Evolutionary conservation across 2,329 filamentous ascomycete genomes (phyloP).

Genomic region (Colletotrichum incanum): DNA sequence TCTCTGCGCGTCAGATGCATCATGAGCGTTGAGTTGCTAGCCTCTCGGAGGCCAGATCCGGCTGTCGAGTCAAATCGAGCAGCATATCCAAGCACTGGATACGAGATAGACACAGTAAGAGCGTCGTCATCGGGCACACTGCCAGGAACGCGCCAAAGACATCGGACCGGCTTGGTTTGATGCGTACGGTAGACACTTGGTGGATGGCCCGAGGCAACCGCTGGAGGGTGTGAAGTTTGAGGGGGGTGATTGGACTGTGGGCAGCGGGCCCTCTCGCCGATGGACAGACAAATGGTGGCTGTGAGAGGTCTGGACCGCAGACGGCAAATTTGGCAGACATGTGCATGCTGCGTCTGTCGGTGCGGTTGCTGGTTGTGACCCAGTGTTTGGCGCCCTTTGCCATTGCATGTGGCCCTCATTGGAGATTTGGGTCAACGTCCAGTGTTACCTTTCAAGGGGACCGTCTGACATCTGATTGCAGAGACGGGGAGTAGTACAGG

Average conservation of each 20-base stretch:
- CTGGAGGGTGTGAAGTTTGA: neutral
- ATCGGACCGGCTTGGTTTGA: constrained; percentile 20
- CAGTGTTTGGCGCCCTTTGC: constrained; percentile 3
- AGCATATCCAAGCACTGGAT: neutral
- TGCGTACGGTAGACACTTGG: neutral
- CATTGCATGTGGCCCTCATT: constrained; percentile 30
- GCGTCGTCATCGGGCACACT: constrained; percentile 12
- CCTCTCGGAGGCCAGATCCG: neutral
- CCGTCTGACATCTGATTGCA: neutral
- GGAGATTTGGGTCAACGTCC: constrained; percentile 12
- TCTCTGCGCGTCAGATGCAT: neutral
- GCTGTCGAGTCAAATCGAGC: neutral
- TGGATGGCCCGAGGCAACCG: constrained; percentile 16
- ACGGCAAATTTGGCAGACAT: neutral
- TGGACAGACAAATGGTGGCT: constrained; percentile 22
- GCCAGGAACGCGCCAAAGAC: constrained; percentile 4
- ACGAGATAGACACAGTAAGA: constrained; percentile 1
- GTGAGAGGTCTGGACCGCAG: constrained; percentile 32
- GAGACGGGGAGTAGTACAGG: neutral
- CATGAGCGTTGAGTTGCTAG: neutral
- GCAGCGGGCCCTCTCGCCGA: constrained; percentile 1
- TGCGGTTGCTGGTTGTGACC: neutral
- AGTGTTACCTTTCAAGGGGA: neutral
- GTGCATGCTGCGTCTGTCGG: constrained; percentile 1
- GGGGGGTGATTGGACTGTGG: constrained; percentile 22